Conservation (phyloP, 192 early-diverging fungal species). For the Borealophlyctis nickersoniae region DNA sequence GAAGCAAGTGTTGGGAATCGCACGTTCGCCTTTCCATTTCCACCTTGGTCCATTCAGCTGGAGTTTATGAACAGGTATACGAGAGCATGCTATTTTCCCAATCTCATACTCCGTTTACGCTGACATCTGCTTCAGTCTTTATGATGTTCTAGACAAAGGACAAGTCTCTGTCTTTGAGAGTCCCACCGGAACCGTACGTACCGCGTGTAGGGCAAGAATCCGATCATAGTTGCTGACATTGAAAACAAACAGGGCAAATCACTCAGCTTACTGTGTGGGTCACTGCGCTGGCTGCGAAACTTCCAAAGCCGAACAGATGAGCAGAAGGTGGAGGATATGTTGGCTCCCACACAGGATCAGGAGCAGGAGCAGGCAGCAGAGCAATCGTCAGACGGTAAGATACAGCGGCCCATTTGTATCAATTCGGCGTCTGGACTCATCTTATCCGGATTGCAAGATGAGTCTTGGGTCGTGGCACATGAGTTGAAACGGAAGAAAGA, state of each 20-base stretch:
- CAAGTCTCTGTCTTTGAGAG: conserved; percentile 85
- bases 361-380: conserved; percentile 31
- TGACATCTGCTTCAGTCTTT: conserved; percentile 39
- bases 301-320: conserved; percentile 6
- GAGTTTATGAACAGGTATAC: conserved; percentile 66
- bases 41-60: conserved; percentile 71
- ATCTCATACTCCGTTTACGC: neutral
- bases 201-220: neutral
- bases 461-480: neutral
- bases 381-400: neutral
- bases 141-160: conserved; percentile 61
- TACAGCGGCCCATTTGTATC: neutral
- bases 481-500: conserved; percentile 3
- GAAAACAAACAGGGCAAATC: conserved; percentile 70
- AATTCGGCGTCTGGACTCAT: conserved; percentile 7
- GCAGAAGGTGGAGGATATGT: neutral
- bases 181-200: conserved; percentile 81
- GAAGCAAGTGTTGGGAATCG: too few species aligned
- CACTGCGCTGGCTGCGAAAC: conserved; percentile 77
- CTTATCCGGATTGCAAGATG: neutral
- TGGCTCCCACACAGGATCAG: conserved; percentile 26
- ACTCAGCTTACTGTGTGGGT: conserved; percentile 80
- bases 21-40: conserved; percentile 61
- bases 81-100: neutral
- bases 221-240: neutral